Conservation (phyloP, 768 basidiomycete species). For the Pleurotus ostreatus region DNA sequence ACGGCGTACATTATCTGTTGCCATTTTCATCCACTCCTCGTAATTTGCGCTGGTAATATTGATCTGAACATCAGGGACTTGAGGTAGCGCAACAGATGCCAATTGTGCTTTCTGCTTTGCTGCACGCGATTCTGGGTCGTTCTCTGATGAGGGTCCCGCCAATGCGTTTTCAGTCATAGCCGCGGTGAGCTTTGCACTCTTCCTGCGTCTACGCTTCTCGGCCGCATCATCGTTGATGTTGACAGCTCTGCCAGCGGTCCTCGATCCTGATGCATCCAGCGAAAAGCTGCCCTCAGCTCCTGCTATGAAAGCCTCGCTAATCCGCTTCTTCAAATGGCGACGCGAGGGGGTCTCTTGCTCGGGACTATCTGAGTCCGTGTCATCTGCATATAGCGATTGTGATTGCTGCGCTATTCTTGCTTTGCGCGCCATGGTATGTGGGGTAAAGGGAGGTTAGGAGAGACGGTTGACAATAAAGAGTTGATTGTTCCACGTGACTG, state of each 20-base stretch:
- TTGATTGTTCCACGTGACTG: constrained; percentile 5
- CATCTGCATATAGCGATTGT: constrained; percentile 30
- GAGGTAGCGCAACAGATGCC: constrained; percentile 56
- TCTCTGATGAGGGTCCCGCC: constrained; percentile 58
- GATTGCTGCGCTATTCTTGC: constrained; percentile 30
- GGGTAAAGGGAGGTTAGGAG: constrained; percentile 9
- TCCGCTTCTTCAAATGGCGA: constrained; percentile 45
- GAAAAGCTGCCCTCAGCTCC: constrained; percentile 40
- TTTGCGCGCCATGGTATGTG: constrained; percentile 35
- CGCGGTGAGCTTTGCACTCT: constrained; percentile 59
- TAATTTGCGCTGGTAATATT: constrained; percentile 92
- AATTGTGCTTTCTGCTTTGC: constrained; percentile 59
- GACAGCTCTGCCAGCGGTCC: constrained; percentile 40
- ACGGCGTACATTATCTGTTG: constrained; percentile 87
- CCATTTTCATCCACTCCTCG: constrained; percentile 99
- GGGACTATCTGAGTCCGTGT: constrained; percentile 31
- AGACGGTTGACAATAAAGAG: neutral
- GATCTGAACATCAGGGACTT: constrained; percentile 56
- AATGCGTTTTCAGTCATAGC: constrained; percentile 49
- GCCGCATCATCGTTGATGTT: constrained; percentile 82
- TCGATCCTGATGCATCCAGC: constrained; percentile 29
- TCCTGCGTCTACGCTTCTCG: constrained; percentile 78
- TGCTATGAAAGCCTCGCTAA: constrained; percentile 53
- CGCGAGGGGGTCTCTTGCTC: constrained; percentile 39
- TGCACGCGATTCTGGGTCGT: constrained; percentile 35